Evolutionary conservation across 1,284 basidiomycete species (phyloP), one percentile per base, ranked within the genome.

Genomic region (Cutaneotrichosporon mucoides): DNA sequence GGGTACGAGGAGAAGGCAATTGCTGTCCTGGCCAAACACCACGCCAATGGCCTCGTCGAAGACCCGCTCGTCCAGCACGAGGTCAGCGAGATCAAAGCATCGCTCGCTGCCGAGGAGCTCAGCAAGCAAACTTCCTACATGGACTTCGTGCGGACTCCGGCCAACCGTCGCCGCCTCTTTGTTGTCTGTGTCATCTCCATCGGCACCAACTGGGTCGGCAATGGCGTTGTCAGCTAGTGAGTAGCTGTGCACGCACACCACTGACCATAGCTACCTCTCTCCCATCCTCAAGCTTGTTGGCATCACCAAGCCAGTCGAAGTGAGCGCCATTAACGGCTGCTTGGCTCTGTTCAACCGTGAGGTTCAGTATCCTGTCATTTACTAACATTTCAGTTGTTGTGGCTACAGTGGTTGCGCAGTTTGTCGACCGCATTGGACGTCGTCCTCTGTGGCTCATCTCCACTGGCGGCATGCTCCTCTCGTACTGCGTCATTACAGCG

Each of bases 41-140:
- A 69, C 56, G 66, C 67, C 7, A 68, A 68, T 55, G 67, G 67
- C 16, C 52, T 62, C 47, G 33, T 43, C 33, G 52, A 61, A n/a
- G 65, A 68, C 33, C 61, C 63, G n/a, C 64, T 69, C 15, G 68
- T 69, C 10, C 55, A 50, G 11, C 63, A 59, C 44, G 68, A 69
- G 62, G 53, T 61, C 12, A 49, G 55, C 41, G 66, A 65, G 60
- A 59, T 65, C 57, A 58, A 64, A 44, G 55, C 73, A 36, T 66
- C 75, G 3, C 62, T 74, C 49, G 55, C 79, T 54, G 85, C 84
- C 66, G 88, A 90, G 72, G 81, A 42, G 1, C 40, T 24, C 12
- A 54, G 50, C n/a, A 53, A 49, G 16, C 24, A 15, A 12, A 56
- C 48, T 1, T 13, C 48, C 1, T 64, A 47, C 48, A 45, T 53